A percentile compares a stretch with the other conserved stretches of the same genome.
Evolutionary conservation across 768 basidiomycete species (phyloP).

Genomic region (Pleurotus eryngii): DNA sequence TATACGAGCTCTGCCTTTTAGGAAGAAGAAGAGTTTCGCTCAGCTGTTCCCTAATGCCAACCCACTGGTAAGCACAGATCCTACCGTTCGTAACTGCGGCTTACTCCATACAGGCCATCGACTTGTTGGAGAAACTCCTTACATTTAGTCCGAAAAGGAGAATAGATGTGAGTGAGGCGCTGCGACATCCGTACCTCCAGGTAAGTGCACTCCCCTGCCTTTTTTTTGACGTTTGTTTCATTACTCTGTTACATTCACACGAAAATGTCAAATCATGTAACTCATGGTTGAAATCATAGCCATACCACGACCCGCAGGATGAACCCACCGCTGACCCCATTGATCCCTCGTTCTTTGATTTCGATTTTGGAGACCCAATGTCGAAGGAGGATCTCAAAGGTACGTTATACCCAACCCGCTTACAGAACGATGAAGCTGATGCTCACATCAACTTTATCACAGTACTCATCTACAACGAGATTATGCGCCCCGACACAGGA

Average conservation of each 20-base stretch:
- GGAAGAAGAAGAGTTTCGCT: slow-evolving; percentile 71
- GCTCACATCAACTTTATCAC: slow-evolving; percentile 2
- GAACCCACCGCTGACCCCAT: slow-evolving; percentile 79
- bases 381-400: slow-evolving; percentile 72
- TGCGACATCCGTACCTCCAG: slow-evolving; percentile 87
- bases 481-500: slow-evolving; percentile 29
- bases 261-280: background rate
- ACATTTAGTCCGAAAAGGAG: slow-evolving; percentile 86
- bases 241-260: background rate
- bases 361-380: slow-evolving; percentile 66
- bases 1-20: slow-evolving; percentile 83
- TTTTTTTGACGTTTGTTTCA: too few species aligned
- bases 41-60: slow-evolving; percentile 75
- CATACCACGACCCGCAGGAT: slow-evolving; percentile 87
- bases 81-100: background rate
- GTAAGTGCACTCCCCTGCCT: slow-evolving; percentile 31
- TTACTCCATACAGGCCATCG: slow-evolving; percentile 49
- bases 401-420: slow-evolving; percentile 19
- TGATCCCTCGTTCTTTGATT: slow-evolving; percentile 80
- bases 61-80: slow-evolving; percentile 38
- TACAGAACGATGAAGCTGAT: background rate
- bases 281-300: slow-evolving; percentile 33
- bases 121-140: slow-evolving; percentile 75
- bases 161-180: slow-evolving; percentile 83
- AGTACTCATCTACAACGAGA: slow-evolving; percentile 53